Percentiles rank a stretch among this genome's conserved stretches.
phyloP scores from a whole-genome alignment of 352 stramenopile genomes.

The Pythium volutum region DNA sequence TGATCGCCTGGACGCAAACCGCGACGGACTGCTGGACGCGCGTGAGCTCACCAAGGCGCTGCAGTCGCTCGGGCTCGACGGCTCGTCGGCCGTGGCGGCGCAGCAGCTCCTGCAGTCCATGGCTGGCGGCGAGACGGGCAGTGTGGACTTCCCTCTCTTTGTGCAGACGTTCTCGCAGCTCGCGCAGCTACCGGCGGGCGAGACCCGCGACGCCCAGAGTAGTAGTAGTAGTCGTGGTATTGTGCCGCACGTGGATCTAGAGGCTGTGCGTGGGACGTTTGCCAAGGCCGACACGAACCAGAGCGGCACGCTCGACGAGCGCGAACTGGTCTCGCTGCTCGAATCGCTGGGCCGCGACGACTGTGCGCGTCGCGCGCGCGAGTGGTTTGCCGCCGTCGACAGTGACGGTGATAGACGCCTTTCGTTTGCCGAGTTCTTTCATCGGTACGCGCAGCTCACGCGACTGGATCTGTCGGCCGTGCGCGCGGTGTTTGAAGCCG shows the following conservation, averaged over 20 bases:
- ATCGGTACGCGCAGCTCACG: constrained; percentile 54
- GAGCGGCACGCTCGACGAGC: constrained; percentile 36
- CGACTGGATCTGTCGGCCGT: constrained; percentile 35
- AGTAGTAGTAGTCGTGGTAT: background rate
- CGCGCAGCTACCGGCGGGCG: constrained; percentile 39
- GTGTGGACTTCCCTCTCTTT: constrained; percentile 56
- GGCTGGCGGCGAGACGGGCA: background rate
- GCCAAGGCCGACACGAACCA: constrained; percentile 34
- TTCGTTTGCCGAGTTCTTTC: constrained; percentile 62
- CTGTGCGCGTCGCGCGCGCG: constrained; percentile 22
- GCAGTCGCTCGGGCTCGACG: constrained; percentile 23
- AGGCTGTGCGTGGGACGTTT: constrained; percentile 39
- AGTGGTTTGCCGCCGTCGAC: constrained; percentile 42
- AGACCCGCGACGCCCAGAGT: constrained; percentile 2
- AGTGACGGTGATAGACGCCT: constrained; percentile 31
- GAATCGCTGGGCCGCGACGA: constrained; percentile 22
- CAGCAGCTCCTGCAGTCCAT: constrained; percentile 18
- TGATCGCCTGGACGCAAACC: constrained; percentile 57
- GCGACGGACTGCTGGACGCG: constrained; percentile 58
- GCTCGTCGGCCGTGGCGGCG: constrained; percentile 24
- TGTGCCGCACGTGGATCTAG: constrained; percentile 42
- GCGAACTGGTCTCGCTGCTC: constrained; percentile 18
- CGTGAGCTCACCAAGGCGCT: constrained; percentile 43
- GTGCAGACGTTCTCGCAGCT: constrained; percentile 52
- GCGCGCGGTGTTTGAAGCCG: constrained; percentile 32